These are phyloP conservation scores for Blastobotrys peoriensis DNA, from an alignment of 805 yeast species.

Conservation along the genomic window DNA sequence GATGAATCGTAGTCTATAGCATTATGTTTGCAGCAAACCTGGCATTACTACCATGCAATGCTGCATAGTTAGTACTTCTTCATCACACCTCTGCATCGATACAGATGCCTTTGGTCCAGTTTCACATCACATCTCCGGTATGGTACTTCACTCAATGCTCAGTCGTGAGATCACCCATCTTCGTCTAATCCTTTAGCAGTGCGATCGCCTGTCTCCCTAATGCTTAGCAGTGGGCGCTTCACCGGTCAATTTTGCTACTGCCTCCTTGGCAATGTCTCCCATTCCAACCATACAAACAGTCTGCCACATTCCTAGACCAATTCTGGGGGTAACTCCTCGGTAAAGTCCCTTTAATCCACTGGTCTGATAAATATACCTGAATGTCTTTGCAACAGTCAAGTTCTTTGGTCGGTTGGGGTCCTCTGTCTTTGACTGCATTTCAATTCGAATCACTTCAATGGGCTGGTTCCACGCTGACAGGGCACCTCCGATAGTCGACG, in stretches of 20 bases:
- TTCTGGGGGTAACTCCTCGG: conserved; percentile 95
- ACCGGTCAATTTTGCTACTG: conserved; percentile 57
- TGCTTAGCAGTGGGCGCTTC: conserved; percentile 40
- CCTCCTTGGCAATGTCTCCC: conserved; percentile 85
- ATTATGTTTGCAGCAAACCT: no score
- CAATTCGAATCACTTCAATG: conserved; percentile 94
- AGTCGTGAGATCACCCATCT: no score
- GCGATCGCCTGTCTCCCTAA: no score
- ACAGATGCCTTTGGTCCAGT: no score
- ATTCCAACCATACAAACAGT: conserved; percentile 97
- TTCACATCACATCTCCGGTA: no score
- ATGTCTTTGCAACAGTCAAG: conserved; percentile 67
- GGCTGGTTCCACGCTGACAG: conserved; percentile 99
- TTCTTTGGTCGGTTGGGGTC: conserved; percentile 97
- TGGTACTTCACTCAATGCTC: no score
- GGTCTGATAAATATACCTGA: conserved; percentile 72
- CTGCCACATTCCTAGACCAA: conserved; percentile 97
- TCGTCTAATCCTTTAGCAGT: no score
- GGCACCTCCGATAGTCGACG: conserved; percentile 94
- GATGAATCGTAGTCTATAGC: no score
- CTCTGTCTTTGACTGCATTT: conserved; percentile 91
- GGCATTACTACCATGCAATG: no score
- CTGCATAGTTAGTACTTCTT: no score
- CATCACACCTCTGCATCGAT: no score
- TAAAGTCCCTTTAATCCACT: conserved; percentile 88